Percentiles rank a stretch among this genome's conserved stretches.
These are phyloP conservation scores for Aegilops umbellulata DNA, from an alignment of 176 grass and related monocot species.

Conservation along the genomic window DNA sequence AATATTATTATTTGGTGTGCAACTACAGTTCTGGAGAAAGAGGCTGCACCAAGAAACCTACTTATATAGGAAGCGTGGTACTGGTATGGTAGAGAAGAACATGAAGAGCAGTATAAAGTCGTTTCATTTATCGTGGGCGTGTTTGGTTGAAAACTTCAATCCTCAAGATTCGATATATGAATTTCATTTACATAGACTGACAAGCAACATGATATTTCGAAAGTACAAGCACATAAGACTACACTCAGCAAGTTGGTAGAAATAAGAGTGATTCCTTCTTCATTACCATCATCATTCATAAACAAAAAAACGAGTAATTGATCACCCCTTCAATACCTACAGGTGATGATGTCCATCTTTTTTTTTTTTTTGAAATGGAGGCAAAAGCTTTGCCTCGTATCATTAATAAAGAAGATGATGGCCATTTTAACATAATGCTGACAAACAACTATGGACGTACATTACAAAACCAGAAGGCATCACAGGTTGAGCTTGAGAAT, in stretches of 20 bases:
- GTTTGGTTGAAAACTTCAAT: not conserved
- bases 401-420: too few species aligned
- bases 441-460: not conserved
- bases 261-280: not conserved
- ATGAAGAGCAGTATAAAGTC: not conserved
- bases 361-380: too few species aligned
- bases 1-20: not conserved
- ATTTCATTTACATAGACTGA: not conserved
- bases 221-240: too few species aligned
- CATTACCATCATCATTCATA: not conserved
- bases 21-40: not conserved
- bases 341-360: not conserved
- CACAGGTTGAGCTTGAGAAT: not conserved
- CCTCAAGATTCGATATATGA: not conserved
- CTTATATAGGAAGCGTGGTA: not conserved
- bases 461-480: not conserved
- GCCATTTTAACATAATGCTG: constrained; percentile 17
- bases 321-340: not conserved
- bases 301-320: not conserved
- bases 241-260: not conserved
- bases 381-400: too few species aligned
- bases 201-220: not conserved
- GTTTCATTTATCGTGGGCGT: not conserved
- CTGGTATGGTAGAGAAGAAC: not conserved
- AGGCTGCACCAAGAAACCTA: not conserved